Percentiles rank a stretch among this genome's conserved stretches.
phyloP scores from a whole-genome alignment of 1,139 yeast genomes.

The Candida sanyaensis region DNA sequence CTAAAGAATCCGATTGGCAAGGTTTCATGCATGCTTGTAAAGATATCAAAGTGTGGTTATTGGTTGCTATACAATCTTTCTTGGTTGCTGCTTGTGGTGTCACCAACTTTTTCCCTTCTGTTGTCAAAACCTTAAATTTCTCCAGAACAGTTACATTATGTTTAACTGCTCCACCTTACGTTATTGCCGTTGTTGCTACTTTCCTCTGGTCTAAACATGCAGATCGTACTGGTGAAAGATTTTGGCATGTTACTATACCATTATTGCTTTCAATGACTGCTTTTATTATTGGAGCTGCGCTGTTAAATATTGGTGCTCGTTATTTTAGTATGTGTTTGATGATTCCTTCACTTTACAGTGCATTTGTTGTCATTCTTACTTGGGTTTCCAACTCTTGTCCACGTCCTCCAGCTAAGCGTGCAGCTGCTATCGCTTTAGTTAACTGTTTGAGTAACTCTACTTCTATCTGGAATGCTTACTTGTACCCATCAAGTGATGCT shows the following conservation, averaged over 20 bases:
- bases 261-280: conserved; percentile 45
- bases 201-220: conserved; percentile 59
- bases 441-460: conserved; percentile 55
- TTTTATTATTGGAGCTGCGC: conserved; percentile 55
- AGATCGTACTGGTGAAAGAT: conserved; percentile 58
- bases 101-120: conserved; percentile 63
- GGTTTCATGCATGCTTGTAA: conserved; percentile 41
- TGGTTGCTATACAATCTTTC: conserved; percentile 48
- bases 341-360: conserved; percentile 59
- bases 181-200: conserved; percentile 54
- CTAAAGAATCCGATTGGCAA: conserved; percentile 33
- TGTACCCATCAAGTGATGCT: conserved; percentile 42
- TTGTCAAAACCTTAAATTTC: conserved; percentile 56
- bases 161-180: conserved; percentile 63
- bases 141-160: conserved; percentile 50
- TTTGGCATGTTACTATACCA: conserved; percentile 52
- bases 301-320: conserved; percentile 58
- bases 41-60: conserved; percentile 49
- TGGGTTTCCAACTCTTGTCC: conserved; percentile 58
- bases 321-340: conserved; percentile 63
- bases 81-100: conserved; percentile 61
- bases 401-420: conserved; percentile 56
- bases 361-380: conserved; percentile 55
- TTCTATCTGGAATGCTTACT: conserved; percentile 54
- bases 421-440: conserved; percentile 53